Evolutionary conservation across 257 asterid genomes (phyloP).

Genomic region (Scutellaria minor): DNA sequence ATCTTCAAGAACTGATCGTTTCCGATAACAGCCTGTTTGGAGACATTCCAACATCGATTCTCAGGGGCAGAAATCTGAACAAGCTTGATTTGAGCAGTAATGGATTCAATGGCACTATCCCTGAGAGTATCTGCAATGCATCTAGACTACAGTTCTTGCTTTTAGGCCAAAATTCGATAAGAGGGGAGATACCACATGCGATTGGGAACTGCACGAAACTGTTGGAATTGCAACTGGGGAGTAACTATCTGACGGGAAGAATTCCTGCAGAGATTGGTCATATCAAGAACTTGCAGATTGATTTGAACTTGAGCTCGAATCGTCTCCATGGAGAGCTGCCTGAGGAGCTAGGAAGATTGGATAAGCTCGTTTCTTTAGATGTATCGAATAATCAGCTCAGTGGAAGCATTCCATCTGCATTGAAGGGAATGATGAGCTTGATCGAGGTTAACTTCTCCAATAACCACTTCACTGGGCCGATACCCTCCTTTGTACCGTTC

Average conservation of each 20-base stretch:
- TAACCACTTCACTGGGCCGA: conserved; percentile 74
- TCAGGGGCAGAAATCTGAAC: conserved; percentile 72
- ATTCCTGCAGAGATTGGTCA: conserved; percentile 87
- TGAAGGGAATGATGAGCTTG: conserved; percentile 90
- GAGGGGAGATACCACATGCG: conserved; percentile 78
- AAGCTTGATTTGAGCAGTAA: conserved; percentile 86
- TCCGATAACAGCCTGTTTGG: conserved; percentile 72
- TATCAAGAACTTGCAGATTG: conserved; percentile 87
- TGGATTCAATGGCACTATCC: conserved; percentile 72
- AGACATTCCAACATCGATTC: conserved; percentile 69
- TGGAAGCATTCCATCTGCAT: conserved; percentile 72
- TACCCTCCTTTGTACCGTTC: conserved; percentile 79
- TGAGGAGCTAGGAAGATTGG: conserved; percentile 80
- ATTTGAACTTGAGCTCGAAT: conserved; percentile 81
- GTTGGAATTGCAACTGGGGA: conserved; percentile 79
- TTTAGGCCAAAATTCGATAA: conserved; percentile 62
- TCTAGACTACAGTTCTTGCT: conserved; percentile 81
- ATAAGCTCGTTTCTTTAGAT: conserved; percentile 89
- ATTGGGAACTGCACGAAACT: conserved; percentile 87
- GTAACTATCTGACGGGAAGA: conserved; percentile 70
- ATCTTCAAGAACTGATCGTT: conserved; percentile 84
- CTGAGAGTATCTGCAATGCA: conserved; percentile 67
- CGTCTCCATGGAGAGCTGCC: conserved; percentile 81
- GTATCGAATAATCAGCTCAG: conserved; percentile 81
- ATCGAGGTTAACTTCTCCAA: conserved; percentile 91